A percentile compares a stretch with the other conserved stretches of the same genome.
phyloP scores from a whole-genome alignment of 2,329 filamentous ascomycete genomes.

The Coleophoma eucalyptorum region DNA sequence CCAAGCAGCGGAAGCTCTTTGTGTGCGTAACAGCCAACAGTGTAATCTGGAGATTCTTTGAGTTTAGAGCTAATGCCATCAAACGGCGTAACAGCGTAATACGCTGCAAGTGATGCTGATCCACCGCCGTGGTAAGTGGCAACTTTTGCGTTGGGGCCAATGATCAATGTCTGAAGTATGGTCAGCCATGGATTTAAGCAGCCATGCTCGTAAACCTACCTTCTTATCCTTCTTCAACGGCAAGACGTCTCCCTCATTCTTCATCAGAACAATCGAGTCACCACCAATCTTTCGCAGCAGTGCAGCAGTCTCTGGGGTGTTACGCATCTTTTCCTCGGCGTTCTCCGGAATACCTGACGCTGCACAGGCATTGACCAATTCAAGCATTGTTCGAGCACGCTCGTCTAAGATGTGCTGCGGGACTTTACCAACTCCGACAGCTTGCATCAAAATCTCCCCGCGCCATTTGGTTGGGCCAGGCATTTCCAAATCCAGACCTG shows the following conservation, averaged over 20 bases:
- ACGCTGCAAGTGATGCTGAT: constrained; percentile 55
- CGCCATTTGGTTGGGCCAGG: constrained; percentile 41
- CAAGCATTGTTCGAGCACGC: constrained; percentile 20
- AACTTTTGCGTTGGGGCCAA: constrained; percentile 55
- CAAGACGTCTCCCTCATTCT: constrained; percentile 55
- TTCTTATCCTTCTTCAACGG: constrained; percentile 57
- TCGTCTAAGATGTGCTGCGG: constrained; percentile 19
- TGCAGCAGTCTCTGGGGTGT: constrained; percentile 28
- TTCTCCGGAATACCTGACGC: constrained; percentile 19
- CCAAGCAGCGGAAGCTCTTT: constrained; percentile 59
- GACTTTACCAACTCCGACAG: constrained; percentile 18
- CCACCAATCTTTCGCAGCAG: constrained; percentile 53
- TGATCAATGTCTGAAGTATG: constrained; percentile 40
- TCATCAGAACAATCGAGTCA: constrained; percentile 60
- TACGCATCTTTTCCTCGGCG: constrained; percentile 20
- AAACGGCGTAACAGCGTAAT: constrained; percentile 69
- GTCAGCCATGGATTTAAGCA: background rate
- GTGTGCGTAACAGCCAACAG: constrained; percentile 61
- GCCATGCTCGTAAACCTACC: constrained; percentile 20
- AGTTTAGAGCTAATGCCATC: constrained; percentile 62
- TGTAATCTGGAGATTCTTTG: constrained; percentile 40
- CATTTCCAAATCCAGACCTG: constrained; percentile 58
- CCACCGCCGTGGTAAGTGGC: constrained; percentile 60
- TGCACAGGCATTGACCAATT: constrained; percentile 31
- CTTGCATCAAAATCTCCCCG: constrained; percentile 18